Conservation (phyloP, 2,329 filamentous ascomycete genomes). For the Boeremia exigua region DNA sequence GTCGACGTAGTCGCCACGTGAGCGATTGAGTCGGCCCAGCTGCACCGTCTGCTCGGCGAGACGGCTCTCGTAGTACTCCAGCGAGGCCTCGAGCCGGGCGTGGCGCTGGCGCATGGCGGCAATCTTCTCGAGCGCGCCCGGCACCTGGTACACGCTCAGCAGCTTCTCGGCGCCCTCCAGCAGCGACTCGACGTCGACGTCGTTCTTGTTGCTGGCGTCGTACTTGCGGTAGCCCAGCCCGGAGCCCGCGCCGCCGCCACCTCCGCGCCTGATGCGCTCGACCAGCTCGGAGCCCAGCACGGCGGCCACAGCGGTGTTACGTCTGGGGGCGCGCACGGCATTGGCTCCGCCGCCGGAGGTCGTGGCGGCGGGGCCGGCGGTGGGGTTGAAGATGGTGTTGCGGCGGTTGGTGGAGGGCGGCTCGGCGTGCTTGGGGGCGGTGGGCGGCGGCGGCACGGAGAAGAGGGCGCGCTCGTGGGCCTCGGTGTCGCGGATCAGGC, state of each 20-base stretch:
- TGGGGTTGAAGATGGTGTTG: constrained; percentile 56
- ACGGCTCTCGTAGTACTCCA: constrained; percentile 79
- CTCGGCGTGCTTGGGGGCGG: constrained; percentile 54
- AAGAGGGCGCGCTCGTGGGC: constrained; percentile 93
- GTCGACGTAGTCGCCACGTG: constrained; percentile 63
- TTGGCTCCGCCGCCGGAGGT: constrained; percentile 48
- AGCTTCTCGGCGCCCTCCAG: constrained; percentile 88
- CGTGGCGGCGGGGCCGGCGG: constrained; percentile 33
- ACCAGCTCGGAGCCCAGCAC: constrained; percentile 89
- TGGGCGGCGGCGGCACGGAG: constrained; percentile 77
- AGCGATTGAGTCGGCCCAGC: constrained; percentile 72
- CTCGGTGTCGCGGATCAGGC: constrained; percentile 93
- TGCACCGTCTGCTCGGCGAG: constrained; percentile 78
- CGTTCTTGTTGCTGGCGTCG: constrained; percentile 62
- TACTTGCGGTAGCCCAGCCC: constrained; percentile 52
- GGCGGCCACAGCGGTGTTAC: constrained; percentile 85
- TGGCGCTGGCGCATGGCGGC: constrained; percentile 73
- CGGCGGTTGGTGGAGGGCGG: constrained; percentile 52
- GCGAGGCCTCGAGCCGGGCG: constrained; percentile 72
- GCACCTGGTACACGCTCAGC: constrained; percentile 82
- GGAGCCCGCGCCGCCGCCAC: constrained; percentile 60
- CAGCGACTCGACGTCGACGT: constrained; percentile 85
- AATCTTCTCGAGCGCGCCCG: constrained; percentile 80
- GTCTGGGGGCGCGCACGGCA: constrained; percentile 62
- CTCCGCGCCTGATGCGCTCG: constrained; percentile 72